phyloP scores from a whole-genome alignment of 148 eudicot genomes.

The Suaeda aralocaspica region DNA sequence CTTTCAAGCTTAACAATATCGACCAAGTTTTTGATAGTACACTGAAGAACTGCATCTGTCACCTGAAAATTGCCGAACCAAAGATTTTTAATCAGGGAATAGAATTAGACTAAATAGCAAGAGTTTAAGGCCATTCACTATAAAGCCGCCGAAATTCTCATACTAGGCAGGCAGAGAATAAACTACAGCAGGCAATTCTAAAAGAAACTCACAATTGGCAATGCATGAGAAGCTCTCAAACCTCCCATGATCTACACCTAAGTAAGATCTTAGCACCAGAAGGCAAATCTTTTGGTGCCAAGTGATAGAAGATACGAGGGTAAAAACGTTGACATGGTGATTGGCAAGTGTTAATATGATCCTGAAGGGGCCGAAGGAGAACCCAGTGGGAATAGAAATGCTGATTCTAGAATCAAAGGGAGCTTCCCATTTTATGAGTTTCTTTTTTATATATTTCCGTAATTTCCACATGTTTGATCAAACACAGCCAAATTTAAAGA shows the following conservation, averaged over 20 bases:
- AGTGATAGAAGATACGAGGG: neutral
- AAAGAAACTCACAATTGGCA: neutral
- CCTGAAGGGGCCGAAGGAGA: neutral
- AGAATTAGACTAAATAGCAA: neutral
- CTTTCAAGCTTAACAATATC: constrained; percentile 64
- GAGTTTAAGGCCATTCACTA: neutral
- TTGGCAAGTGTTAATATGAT: neutral
- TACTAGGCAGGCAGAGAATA: neutral
- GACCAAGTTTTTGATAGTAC: constrained; percentile 55
- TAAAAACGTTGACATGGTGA: neutral
- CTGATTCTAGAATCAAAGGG: neutral
- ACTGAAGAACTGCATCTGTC: constrained; percentile 50
- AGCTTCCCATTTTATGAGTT: neutral
- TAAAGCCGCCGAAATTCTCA: neutral
- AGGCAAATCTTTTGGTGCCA: neutral
- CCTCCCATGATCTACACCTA: neutral
- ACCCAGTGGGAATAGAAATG: neutral
- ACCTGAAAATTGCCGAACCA: constrained; percentile 38
- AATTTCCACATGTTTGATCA: neutral
- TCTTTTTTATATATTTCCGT: neutral
- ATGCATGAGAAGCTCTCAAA: neutral
- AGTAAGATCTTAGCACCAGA: neutral
- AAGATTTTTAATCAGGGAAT: constrained; percentile 1
- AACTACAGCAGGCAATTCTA: neutral
- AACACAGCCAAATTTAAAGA: neutral